These are phyloP conservation scores for Gelatoporia subvermispora DNA, from an alignment of 768 basidiomycete species.

Conservation along the genomic window DNA sequence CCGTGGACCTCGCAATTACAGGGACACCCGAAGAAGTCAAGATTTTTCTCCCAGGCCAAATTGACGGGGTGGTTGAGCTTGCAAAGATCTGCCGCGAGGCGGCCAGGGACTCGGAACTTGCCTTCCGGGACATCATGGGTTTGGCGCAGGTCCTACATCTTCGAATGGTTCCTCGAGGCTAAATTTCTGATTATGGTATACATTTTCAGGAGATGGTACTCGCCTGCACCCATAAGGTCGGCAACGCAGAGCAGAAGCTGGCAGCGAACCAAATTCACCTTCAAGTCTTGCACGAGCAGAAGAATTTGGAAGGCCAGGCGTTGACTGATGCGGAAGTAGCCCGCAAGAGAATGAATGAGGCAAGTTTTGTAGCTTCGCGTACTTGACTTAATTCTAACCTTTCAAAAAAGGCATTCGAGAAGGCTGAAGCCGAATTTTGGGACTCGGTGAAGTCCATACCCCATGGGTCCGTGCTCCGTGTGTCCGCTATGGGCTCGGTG, in stretches of 20 bases:
- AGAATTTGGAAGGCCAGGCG: not conserved
- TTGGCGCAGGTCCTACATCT: not conserved
- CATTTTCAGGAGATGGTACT: not conserved
- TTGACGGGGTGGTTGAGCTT: not conserved
- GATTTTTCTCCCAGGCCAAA: not conserved
- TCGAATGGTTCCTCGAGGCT: not conserved
- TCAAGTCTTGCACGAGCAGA: not conserved
- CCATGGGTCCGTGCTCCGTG: not conserved
- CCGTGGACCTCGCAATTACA: not conserved
- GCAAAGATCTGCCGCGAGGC: slow-evolving; percentile 2
- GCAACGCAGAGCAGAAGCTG: slow-evolving; percentile 1
- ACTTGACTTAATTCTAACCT: not conserved
- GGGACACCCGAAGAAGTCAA: not conserved
- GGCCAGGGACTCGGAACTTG: not conserved
- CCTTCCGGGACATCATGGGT: not conserved
- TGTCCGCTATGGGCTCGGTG: too few relatives aligned
- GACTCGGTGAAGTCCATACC: slow-evolving; percentile 2
- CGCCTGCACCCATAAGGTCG: slow-evolving; percentile 4
- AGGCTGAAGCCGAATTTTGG: slow-evolving; percentile 4
- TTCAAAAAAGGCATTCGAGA: not conserved
- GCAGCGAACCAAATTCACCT: not conserved
- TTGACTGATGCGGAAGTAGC: not conserved
- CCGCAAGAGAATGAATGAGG: not conserved
- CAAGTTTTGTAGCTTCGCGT: not conserved
- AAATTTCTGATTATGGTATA: not conserved